Base-by-base conservation (phyloP, 371 early-diverging fungal species). In the Entomophthora muscae region DNA sequence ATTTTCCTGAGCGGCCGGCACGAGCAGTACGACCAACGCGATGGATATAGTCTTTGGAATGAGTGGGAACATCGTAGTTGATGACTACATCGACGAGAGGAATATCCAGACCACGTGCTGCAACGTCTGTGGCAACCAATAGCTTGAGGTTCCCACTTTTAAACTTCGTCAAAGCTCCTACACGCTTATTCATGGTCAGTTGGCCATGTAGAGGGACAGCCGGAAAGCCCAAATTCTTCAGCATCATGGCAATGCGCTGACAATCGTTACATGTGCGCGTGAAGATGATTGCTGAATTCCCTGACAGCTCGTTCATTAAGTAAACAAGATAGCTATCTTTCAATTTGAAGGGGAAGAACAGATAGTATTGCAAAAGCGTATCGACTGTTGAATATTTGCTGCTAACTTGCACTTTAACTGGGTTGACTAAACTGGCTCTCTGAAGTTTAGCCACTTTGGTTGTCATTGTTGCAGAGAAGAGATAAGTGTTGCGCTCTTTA, bases 381-480 rank as follows among this genome's bases (percentile, higher is more conserved):
- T 85, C 77, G 28, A 96, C 93, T 0, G 95, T 94, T 29, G 91
- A 88, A 73, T 94, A 91, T 72, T 94, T 91, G 52, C 88, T 82
- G 5, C 88, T 84, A 5, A 94, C 91, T 71, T 93, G 88, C 22
- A 96, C 81, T 69, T 90, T 91, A 64, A 93, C 91, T 13, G 98
- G 98, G 55, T 89, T 85, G 30, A 77, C 76, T 64, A 97, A 84
- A 71, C 91, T 91, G n/a, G 93, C 92, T 28, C 91, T 79, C 70
- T 91, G 91, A 29, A 99, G 78, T 69, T 94, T 91, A 52, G 90
- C 91, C 1, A 97, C 95, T 70, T 90, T 88, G 63, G 89, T 90
- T 0, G 96, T 94, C 89, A 96, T 90, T 1, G 99, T 99, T 24
- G 97, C 97, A 13, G 93, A 95, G 73, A 98, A 98, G 62, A 99